Conservation (phyloP, 1,284 basidiomycete genomes). For the Apiotrichum siamense region DNA sequence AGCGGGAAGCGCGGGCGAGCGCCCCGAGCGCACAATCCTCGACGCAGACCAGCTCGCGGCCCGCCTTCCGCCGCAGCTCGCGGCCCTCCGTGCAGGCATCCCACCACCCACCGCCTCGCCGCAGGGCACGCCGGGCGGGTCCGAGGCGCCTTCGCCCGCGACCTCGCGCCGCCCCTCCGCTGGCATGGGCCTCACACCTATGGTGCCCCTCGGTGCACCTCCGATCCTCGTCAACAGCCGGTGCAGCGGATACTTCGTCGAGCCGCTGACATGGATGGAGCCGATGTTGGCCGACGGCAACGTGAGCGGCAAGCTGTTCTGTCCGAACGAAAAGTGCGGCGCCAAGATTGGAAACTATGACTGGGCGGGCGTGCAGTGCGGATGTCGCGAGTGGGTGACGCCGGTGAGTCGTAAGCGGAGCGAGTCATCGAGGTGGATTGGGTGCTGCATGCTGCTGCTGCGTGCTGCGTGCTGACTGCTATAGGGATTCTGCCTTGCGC, state of each 20-base stretch:
- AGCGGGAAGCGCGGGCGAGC: too few species aligned
- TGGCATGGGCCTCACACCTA: not conserved
- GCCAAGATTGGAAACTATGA: conserved; percentile 92
- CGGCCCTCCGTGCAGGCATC: conserved; percentile 29
- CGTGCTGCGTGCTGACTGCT: conserved; percentile 1
- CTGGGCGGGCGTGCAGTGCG: conserved; percentile 92
- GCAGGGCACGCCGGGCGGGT: not conserved
- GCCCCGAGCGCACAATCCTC: conserved; percentile 16
- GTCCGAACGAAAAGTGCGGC: conserved; percentile 82
- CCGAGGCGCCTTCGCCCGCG: not conserved
- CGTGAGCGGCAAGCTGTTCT: conserved; percentile 78
- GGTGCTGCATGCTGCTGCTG: too few species aligned
- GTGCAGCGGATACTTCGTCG: conserved; percentile 94
- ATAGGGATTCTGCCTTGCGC: conserved; percentile 80
- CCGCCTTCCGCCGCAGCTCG: conserved; percentile 40
- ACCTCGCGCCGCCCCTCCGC: conserved; percentile 1
- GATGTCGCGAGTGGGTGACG: conserved; percentile 83
- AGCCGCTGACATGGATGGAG: conserved; percentile 98
- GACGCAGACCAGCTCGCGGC: conserved; percentile 34
- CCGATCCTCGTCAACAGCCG: conserved; percentile 67
- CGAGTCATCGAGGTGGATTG: not conserved
- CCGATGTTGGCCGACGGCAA: conserved; percentile 65
- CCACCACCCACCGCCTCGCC: not conserved
- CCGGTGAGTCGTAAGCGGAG: conserved; percentile 56
- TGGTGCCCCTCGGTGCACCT: conserved; percentile 47